phyloP scores from a whole-genome alignment of 2,329 filamentous ascomycete species.

The Colletotrichum sansevieriae region DNA sequence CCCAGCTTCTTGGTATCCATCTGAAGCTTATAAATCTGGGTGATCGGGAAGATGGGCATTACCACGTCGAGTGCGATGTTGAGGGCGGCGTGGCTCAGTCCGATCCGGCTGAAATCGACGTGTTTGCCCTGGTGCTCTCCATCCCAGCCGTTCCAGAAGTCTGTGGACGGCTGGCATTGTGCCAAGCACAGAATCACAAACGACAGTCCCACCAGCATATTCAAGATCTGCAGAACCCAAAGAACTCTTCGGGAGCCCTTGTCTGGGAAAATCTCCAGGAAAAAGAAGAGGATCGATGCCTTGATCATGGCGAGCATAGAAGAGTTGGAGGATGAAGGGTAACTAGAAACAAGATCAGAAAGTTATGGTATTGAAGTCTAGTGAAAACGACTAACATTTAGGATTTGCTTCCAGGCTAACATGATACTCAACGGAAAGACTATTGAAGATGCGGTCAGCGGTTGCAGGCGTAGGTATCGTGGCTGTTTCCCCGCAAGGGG shows the following conservation, averaged over 20 bases:
- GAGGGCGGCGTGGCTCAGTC: not conserved
- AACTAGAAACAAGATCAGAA: slow-evolving; percentile 39
- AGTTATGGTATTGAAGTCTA: too few relatives aligned
- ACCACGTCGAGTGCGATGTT: slow-evolving; percentile 2
- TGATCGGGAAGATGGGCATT: slow-evolving; percentile 51
- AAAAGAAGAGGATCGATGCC: slow-evolving; percentile 23
- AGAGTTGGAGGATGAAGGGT: slow-evolving; percentile 46
- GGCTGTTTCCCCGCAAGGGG: too few relatives aligned
- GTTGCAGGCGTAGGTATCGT: too few relatives aligned
- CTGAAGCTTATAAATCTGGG: slow-evolving; percentile 49
- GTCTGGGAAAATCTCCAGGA: slow-evolving; percentile 16
- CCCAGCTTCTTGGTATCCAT: slow-evolving; percentile 51
- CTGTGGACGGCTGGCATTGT: slow-evolving; percentile 11
- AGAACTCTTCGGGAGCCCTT: not conserved
- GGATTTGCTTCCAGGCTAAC: not conserved
- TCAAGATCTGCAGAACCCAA: slow-evolving; percentile 12
- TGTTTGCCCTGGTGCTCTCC: slow-evolving; percentile 13
- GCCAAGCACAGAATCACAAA: not conserved
- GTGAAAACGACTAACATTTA: slow-evolving; percentile 45
- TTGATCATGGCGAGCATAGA: slow-evolving; percentile 48
- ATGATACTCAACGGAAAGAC: too few relatives aligned
- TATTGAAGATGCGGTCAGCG: too few relatives aligned
- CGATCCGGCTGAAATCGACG: not conserved
- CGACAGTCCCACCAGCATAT: not conserved
- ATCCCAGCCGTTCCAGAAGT: slow-evolving; percentile 21